Base-by-base conservation (phyloP, 495 filamentous ascomycete species). In the Beverwykella pulmonaria region DNA sequence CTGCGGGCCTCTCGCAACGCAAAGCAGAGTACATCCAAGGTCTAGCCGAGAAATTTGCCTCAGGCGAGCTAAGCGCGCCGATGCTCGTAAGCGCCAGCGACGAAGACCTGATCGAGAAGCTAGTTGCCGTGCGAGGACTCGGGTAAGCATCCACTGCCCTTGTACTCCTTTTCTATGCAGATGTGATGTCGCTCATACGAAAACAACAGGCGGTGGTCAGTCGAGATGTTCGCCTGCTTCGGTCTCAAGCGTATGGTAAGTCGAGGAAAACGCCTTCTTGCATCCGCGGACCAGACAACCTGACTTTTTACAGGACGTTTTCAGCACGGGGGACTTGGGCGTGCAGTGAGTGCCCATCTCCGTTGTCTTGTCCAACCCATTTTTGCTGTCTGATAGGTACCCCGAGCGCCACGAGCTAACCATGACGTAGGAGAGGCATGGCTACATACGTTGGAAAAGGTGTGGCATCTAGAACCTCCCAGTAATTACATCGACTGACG, bases 21-120 rank as follows among this genome's bases (percentile, higher is more conserved):
- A 98, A 98, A 76, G 94, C 95, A 46, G 95, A 98, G 76, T 98
- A 98, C 76, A 84, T 97, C 41, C 83, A 86, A 48, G 92, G 92
- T 0, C 79, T 98, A 2, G 90, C 92, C 1, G 80, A 90, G 73
- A 92, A 92, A 71, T 97, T 98, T 74, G 78, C 77, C 0, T 79
- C 68, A 39, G 89, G 91, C 25, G 90, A 92, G 69, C 77, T 97
- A 20, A 88, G 85, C 56, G 88, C 90, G 25, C 78, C 83, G 64
- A 86, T 93, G 79, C 82, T 98, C 19, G 82, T 88, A 36, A 81
- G 83, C 30, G 92, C 91, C 7, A 84, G 84, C 46, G 92, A 98
- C 78, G 92, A 95, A 54, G 92, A 96, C 70, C 79, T 98, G 14
- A 74, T 97, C 32, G 83, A 89, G 78, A 88, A 82, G 71, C 77